These are phyloP conservation scores for Excoecaria agallocha DNA, from an alignment of 345 rosid genomes.

Conservation along the genomic window DNA sequence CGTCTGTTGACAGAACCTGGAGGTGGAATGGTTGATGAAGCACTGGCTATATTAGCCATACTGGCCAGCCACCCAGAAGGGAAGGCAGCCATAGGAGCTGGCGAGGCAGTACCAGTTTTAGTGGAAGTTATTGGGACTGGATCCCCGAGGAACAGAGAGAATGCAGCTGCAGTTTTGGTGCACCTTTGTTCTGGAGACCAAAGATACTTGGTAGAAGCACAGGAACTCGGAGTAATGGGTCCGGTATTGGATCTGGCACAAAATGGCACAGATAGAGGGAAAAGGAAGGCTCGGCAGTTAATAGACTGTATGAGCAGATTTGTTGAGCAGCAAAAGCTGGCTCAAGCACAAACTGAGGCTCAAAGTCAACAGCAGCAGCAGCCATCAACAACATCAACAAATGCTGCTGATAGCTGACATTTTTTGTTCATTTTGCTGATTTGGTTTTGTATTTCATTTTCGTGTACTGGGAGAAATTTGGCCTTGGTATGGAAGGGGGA, in stretches of 20 bases:
- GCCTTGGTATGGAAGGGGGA: constrained; percentile 27
- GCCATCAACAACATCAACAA: constrained; percentile 16
- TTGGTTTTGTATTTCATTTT: constrained; percentile 22
- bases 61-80: constrained; percentile 48
- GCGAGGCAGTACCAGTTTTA: constrained; percentile 40
- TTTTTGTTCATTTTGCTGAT: constrained; percentile 13
- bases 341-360: constrained; percentile 38
- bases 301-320: constrained; percentile 74
- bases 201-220: constrained; percentile 64
- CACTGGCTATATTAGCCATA: constrained; percentile 41
- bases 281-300: constrained; percentile 87
- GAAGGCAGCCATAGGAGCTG: constrained; percentile 42
- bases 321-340: constrained; percentile 69
- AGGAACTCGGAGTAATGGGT: constrained; percentile 72
- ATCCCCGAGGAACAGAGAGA: constrained; percentile 43
- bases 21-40: constrained; percentile 50
- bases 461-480: constrained; percentile 14
- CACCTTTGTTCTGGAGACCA: constrained; percentile 85
- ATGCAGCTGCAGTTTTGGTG: constrained; percentile 42
- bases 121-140: constrained; percentile 40
- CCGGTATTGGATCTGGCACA: constrained; percentile 72
- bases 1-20: constrained; percentile 40
- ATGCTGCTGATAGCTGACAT: constrained; percentile 45
- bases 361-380: constrained; percentile 36
- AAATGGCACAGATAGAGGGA: constrained; percentile 91